Evolutionary conservation across 2,329 filamentous ascomycete genomes (phyloP).

Genomic region (Trichoderma harzianum): DNA sequence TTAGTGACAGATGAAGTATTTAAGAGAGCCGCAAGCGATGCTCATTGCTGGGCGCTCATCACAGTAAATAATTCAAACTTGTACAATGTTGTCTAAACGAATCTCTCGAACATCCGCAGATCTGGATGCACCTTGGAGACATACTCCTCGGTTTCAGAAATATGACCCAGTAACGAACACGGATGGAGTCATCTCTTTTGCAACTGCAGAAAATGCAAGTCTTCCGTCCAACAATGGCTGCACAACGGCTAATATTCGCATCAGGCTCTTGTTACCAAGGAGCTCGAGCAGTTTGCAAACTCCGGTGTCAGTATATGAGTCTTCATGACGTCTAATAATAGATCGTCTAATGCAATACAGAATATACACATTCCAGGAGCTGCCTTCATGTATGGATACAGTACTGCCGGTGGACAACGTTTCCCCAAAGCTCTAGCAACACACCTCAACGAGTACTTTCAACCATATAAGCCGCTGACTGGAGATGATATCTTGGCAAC

Average conservation of each 20-base stretch:
- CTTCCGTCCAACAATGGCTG: background rate
- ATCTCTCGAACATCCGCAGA: background rate
- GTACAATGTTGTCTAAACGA: background rate
- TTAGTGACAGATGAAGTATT: background rate
- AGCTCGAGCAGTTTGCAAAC: background rate
- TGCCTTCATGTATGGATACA: background rate
- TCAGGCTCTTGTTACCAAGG: background rate
- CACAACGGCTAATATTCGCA: background rate
- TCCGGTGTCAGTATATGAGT: background rate
- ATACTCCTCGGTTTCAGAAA: background rate
- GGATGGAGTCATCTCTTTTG: background rate
- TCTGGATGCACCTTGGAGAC: background rate
- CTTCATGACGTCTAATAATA: rapidly evolving
- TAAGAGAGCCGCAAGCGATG: background rate
- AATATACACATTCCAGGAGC: background rate
- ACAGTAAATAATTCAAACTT: background rate
- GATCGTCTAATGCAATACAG: background rate
- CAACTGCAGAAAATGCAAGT: background rate
- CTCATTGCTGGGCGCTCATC: background rate
- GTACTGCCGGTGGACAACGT: background rate
- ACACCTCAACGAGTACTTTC: background rate
- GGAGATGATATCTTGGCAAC: background rate
- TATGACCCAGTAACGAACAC: background rate
- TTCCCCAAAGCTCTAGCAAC: background rate
- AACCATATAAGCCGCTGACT: background rate